Conservation (phyloP, 78 protist species). For the Goniomonas avonlea region DNA sequence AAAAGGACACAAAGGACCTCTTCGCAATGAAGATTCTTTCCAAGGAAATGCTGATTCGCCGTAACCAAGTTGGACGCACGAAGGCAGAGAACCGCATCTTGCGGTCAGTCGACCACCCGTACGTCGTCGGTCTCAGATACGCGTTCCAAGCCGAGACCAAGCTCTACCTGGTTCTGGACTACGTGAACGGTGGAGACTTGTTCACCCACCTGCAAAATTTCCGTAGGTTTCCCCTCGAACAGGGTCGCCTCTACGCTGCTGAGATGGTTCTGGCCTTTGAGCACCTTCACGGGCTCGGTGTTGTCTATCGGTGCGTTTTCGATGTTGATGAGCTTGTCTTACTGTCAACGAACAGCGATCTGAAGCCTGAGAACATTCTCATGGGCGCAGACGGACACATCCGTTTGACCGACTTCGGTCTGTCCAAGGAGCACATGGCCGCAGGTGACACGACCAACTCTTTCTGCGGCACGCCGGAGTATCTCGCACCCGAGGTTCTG, state of each 20-base stretch:
- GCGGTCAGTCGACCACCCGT: not conserved
- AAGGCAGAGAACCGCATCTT: not conserved
- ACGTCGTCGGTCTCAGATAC: not conserved
- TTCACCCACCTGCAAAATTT: not conserved
- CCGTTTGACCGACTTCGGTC: constrained; percentile 5
- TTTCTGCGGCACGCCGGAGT: constrained; percentile 98
- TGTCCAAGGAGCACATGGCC: constrained; percentile 10
- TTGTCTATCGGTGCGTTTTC: too few relatives aligned
- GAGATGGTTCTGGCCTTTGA: constrained; percentile 51
- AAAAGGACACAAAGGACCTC: constrained; percentile 47
- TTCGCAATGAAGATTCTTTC: constrained; percentile 73
- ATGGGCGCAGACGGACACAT: not conserved
- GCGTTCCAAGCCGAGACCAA: constrained; percentile 5
- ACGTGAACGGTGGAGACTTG: constrained; percentile 9
- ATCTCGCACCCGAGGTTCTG: constrained; percentile 74
- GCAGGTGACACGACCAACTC: constrained; percentile 43
- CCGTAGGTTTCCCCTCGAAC: not conserved
- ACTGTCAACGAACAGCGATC: not conserved
- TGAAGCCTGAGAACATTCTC: constrained; percentile 8
- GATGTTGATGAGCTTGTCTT: too few relatives aligned
- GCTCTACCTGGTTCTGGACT: constrained; percentile 11
- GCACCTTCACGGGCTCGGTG: not conserved
- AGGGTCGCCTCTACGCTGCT: not conserved
- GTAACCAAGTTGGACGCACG: not conserved
- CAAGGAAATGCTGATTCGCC: constrained; percentile 15